A percentile compares a stretch with the other conserved stretches of the same genome.
phyloP scores from a whole-genome alignment of 768 basidiomycete genomes.

The Lactarius sanguifluus region DNA sequence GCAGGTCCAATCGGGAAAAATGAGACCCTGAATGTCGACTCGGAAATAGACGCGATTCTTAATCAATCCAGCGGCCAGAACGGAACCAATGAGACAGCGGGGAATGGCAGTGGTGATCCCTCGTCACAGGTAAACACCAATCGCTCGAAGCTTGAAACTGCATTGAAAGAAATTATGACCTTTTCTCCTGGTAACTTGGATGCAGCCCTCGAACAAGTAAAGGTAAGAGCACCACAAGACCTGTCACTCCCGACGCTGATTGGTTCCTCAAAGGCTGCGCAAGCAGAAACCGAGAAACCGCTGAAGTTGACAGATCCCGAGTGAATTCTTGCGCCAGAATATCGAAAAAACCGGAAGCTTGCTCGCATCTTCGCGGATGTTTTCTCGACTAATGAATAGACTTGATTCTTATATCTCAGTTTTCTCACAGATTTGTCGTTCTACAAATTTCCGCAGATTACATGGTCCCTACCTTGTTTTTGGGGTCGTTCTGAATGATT shows the following conservation, averaged over 20 bases:
- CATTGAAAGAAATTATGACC: slow-evolving; percentile 14
- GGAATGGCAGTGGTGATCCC: background rate
- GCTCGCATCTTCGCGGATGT: background rate
- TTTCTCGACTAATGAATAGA: background rate
- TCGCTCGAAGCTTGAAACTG: slow-evolving; percentile 17
- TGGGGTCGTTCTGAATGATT: background rate
- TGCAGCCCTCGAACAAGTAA: slow-evolving; percentile 3
- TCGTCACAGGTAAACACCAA: slow-evolving; percentile 1
- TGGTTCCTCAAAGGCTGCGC: slow-evolving; percentile 3
- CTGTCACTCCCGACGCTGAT: background rate
- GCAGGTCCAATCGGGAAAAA: slow-evolving; percentile 18
- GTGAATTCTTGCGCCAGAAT: slow-evolving; percentile 1
- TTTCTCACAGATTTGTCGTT: background rate
- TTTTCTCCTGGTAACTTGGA: background rate
- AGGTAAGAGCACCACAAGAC: slow-evolving; percentile 4
- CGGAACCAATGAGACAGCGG: background rate
- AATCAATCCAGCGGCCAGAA: background rate
- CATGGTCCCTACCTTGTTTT: slow-evolving; percentile 2
- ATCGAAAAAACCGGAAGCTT: background rate
- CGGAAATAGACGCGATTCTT: background rate
- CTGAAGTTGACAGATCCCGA: slow-evolving; percentile 1
- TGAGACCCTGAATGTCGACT: slow-evolving; percentile 9
- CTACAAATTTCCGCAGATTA: background rate
- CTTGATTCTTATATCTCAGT: background rate
- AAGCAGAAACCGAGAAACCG: slow-evolving; percentile 4